Base-by-base conservation (phyloP, 2,329 filamentous ascomycete species). In the Alternaria brassicae region DNA sequence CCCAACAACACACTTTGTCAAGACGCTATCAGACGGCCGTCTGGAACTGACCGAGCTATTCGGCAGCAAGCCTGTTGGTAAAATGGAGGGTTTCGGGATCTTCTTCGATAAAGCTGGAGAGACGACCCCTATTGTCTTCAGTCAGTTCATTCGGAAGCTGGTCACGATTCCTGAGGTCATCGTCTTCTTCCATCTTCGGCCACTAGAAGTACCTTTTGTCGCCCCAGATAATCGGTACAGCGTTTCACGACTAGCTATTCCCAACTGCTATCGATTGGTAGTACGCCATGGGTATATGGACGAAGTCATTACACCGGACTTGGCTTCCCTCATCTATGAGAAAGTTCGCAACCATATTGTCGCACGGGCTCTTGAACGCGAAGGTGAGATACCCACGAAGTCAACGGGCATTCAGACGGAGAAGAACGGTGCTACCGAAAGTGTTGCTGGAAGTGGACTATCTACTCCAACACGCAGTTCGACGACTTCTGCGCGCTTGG, bases 91-190 rank as follows among this genome's bases (percentile, higher is more conserved):
- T 82, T 27, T 83, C 86, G 90, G 89, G 1, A 87, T 93, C 54
- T 93, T 91, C 80, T 92, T 93, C 73, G 91, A 93, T 78, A 93
- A 93, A 77, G 83, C 86, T 1, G 90, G 90, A 41, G 83, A 86
- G 36, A 83, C 84, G 5, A 86, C 85, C 0, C 89, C 89, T 2
- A 84, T 84, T 7, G 88, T 89, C 9, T 92, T 91, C 73, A 85
- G 87, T 3, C 88, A 93, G 52, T 93, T 92, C 71, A 81, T 91
- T 9, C 85, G 83, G 50, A 92, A 92, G 71, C 88, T 93, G 61
- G 85, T 85, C 45, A 86, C 88, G 0, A 81, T 85, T 5, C 89
- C 90, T 0, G 86, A 90, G 28, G 84, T 91, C 10, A 84, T 86
- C n/a, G 82, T 92, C 1, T 92, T 93, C 74, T 90, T 93, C 73